Evolutionary conservation across 2,329 filamentous ascomycete species (phyloP), one percentile per base, ranked within the genome.

Genomic region (Lecanosticta acicola): DNA sequence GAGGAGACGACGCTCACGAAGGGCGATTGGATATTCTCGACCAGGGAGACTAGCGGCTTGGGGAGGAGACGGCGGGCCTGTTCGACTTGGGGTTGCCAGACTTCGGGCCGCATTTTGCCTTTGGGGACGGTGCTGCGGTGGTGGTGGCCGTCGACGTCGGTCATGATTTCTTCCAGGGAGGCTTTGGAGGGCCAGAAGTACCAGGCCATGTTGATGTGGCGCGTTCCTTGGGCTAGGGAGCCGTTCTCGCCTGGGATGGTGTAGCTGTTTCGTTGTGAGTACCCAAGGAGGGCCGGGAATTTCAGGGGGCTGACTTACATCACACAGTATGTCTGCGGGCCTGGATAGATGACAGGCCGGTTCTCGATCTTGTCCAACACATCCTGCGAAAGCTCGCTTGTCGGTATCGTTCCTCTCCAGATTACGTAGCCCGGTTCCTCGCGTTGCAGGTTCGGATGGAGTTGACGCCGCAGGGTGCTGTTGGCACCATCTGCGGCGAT

Each of bases 161-260:
- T 63, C 47, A 64, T 52, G 43, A 63, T 52, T 21, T 59, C 54
- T 26, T 50, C 34, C 38, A 55, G 50, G 26, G 56, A 56, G 18
- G 46, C 44, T 1, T 17, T 16, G 0, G 29, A 39, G 3, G 52
- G 47, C 51, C 50, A 57, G 33, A 49, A 45, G 46, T 63, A 63
- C 59, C 59, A 64, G 9, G 56, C 61, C 24, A 58, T 57, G 48
- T 63, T 63, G 35, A 63, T 49, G 14, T 58, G 45, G 13, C 59
- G 48, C 16, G 53, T 38, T 7, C 56, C 59, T 8, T 46, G 39
- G 10, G 51, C 46, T 19, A 60, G 57, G 16, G 50, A 51, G 34
- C 61, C 59, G 38, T 57, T 45, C 8, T 50, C 50, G 32, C 60
- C 60, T 1, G 59, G 60, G 18, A 63, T 62, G 13, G 55, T 59